Evolutionary conservation across 2,329 filamentous ascomycete genomes (phyloP), one percentile per base, ranked within the genome.

Genomic region (Hymenoscyphus linearis): DNA sequence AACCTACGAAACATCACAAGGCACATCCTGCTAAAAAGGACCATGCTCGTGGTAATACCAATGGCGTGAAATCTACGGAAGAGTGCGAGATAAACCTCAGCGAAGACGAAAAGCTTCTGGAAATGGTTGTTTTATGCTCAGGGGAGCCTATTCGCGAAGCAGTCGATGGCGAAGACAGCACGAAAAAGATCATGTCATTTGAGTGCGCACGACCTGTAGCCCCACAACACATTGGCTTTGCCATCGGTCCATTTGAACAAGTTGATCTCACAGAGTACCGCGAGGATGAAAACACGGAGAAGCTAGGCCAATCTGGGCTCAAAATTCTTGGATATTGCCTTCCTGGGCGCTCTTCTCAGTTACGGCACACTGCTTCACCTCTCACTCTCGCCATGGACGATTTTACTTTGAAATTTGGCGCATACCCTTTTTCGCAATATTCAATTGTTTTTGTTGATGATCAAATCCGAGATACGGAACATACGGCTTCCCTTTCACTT

Each of bases 381-480:
- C 82, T 97, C 67, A 89, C 93, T 22, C 86, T 85, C 72, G 91
- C 92, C 1, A 87, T 96, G n/a, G 95, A 99, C 73, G 90, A 89
- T 73, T 92, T 98, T 71, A 91, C 90, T 3, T 85, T 93, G 65
- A 90, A 87, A 3, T 98, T 93, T 73, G 91, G 92, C 27, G 88
- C 89, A 25, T 99, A 96, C 72, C 93, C 95, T 0, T 98, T 95
- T 73, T 85, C 90, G 31, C 92, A 89, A 71, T 98, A 96, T 79
- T 96, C 96, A 71, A 77, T 98, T 59, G 93, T 91, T 67, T 99
- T 99, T 69, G 87, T 99, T 18, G 95, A 99, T 68, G 95, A 99
- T 73, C 83, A 95, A 73, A 77, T 88, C 0, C 80, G 84, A 34
- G 89, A 96, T 61, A 88, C 89, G 0, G 80, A 88, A 22, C 84